Evolutionary conservation across 768 basidiomycete species (phyloP).

Genomic region (Kwoniella dejecticola): DNA sequence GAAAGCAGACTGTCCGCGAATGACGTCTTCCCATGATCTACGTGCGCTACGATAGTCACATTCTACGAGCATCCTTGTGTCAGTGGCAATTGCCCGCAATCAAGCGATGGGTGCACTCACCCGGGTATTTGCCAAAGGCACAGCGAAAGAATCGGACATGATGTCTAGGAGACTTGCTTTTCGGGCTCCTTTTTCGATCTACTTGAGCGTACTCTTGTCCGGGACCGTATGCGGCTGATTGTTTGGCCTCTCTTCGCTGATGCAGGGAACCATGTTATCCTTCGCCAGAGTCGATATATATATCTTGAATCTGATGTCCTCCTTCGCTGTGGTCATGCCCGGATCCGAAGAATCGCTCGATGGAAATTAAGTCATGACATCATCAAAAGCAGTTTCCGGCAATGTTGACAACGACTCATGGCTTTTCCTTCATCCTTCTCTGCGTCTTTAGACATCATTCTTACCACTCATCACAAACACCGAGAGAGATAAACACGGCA

Average conservation of each 20-base stretch:
- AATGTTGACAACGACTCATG: neutral
- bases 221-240: neutral
- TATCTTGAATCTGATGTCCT: no score
- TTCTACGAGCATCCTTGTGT: constrained; percentile 88
- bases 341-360: constrained; percentile 14
- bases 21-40: constrained; percentile 80
- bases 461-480: no score
- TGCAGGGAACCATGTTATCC: no score
- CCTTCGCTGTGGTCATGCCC: no score
- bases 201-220: neutral
- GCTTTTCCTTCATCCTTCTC: neutral
- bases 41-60: constrained; percentile 59
- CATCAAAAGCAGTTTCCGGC: constrained; percentile 3
- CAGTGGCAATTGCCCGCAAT: constrained; percentile 94
- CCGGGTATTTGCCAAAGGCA: constrained; percentile 50
- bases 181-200: neutral
- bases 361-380: constrained; percentile 12
- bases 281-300: no score
- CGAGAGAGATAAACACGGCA: no score
- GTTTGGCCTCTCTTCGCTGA: no score
- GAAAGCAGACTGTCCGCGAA: constrained; percentile 89
- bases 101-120: constrained; percentile 48
- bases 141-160: constrained; percentile 46
- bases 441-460: no score
- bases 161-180: neutral